These are phyloP conservation scores for Vairimorpha apis DNA, from an alignment of 371 early-diverging fungal species.

Conservation along the genomic window DNA sequence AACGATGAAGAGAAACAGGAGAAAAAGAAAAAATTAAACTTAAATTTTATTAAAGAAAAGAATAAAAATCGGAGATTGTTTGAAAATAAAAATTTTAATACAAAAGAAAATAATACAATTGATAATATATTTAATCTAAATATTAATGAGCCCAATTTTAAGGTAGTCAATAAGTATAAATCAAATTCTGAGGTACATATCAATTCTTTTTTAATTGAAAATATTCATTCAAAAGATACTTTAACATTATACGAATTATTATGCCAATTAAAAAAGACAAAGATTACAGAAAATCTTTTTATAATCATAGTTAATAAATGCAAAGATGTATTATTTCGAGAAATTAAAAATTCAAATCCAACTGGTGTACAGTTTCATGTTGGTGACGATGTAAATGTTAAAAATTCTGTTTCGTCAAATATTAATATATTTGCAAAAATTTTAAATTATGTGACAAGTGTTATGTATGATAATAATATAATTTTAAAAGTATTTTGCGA, in stretches of 20 bases:
- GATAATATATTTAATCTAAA: no score
- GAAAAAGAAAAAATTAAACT: no score
- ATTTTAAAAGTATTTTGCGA: neutral
- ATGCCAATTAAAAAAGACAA: neutral
- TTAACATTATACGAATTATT: constrained; percentile 1
- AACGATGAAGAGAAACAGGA: no score
- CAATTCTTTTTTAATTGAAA: no score
- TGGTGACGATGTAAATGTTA: neutral
- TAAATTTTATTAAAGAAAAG: no score
- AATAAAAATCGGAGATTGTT: no score
- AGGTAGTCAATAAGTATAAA: no score
- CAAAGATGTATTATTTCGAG: neutral
- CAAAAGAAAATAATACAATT: no score
- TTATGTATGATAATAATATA: neutral
- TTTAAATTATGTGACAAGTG: neutral
- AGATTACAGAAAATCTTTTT: constrained; percentile 1
- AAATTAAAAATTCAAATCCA: neutral
- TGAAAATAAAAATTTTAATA: no score
- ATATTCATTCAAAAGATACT: constrained; percentile 2
- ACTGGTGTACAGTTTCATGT: neutral
- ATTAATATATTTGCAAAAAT: constrained; percentile 17
- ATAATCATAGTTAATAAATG: neutral
- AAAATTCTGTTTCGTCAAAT: neutral
- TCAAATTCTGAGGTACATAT: no score
- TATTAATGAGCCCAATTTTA: no score